Conservation (phyloP, 768 basidiomycete species). For the Auriscalpium microsporum region DNA sequence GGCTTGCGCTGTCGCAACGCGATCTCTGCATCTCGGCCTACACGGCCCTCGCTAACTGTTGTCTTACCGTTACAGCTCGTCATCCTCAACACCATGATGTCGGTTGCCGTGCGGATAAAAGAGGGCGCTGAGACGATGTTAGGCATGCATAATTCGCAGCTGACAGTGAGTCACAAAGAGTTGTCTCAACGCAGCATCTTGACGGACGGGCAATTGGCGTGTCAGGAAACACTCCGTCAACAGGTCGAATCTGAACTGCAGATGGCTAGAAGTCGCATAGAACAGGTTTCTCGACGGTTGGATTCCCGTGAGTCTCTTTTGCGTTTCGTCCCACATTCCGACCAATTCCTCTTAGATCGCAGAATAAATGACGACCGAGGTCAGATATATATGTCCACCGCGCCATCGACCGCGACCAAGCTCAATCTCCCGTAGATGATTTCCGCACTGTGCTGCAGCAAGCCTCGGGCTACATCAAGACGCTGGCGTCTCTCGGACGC, state of each 20-base stretch:
- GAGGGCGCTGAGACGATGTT: slow-evolving; percentile 15
- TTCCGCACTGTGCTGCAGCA: slow-evolving; percentile 65
- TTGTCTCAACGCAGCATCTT: background rate
- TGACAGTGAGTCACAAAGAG: background rate
- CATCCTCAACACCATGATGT: slow-evolving; percentile 13
- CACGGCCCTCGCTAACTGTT: too few relatives aligned
- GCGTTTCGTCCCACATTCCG: background rate
- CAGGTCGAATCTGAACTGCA: slow-evolving; percentile 14
- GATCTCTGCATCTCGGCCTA: too few relatives aligned
- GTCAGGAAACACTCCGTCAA: slow-evolving; percentile 8
- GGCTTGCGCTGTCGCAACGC: background rate
- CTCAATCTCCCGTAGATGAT: slow-evolving; percentile 40
- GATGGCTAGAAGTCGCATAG: slow-evolving; percentile 10
- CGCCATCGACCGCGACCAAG: background rate
- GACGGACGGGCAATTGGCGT: background rate
- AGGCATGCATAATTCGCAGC: slow-evolving; percentile 1
- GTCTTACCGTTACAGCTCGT: background rate
- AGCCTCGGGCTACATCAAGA: slow-evolving; percentile 49
- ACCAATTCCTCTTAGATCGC: slow-evolving; percentile 5
- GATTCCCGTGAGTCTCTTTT: slow-evolving; percentile 7
- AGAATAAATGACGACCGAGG: slow-evolving; percentile 14
- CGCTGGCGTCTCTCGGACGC: slow-evolving; percentile 40
- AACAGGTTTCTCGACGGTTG: slow-evolving; percentile 9
- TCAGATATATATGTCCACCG: background rate
- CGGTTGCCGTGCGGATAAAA: slow-evolving; percentile 12